phyloP scores from a whole-genome alignment of 176 grass and related monocot genomes.

The Cymbopogon citratus region DNA sequence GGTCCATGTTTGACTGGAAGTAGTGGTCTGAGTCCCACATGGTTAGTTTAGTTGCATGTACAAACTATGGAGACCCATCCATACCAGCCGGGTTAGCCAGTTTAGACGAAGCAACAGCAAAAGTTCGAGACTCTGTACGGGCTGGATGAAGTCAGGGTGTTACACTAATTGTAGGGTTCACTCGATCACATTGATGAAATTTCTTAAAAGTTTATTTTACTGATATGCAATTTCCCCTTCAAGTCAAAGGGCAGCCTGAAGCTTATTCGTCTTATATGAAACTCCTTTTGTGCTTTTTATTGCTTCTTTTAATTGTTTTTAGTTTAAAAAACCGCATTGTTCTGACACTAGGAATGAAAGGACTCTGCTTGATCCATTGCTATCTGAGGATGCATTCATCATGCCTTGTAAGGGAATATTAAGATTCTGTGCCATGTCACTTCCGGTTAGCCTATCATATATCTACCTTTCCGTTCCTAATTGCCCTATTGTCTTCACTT shows the following conservation, averaged over 20 bases:
- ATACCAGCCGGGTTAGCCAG: background rate
- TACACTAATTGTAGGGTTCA: background rate
- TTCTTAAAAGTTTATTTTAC: background rate
- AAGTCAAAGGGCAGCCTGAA: background rate
- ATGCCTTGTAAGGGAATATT: slow-evolving; percentile 86
- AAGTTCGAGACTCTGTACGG: background rate
- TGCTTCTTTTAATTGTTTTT: background rate
- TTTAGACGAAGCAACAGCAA: background rate
- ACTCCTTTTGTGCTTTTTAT: background rate
- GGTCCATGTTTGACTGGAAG: slow-evolving; percentile 1
- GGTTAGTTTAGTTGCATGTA: background rate
- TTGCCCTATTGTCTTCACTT: background rate
- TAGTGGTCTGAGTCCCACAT: background rate
- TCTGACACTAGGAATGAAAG: slow-evolving; percentile 67
- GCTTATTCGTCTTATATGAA: background rate
- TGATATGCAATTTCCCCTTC: background rate
- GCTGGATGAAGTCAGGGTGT: background rate
- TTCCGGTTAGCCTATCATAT: slow-evolving; percentile 67
- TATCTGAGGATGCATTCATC: slow-evolving; percentile 60
- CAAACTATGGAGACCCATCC: background rate
- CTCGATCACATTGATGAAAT: background rate
- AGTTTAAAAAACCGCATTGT: background rate
- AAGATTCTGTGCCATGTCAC: slow-evolving; percentile 78
- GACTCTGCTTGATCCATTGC: slow-evolving; percentile 55
- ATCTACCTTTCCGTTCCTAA: background rate